phyloP scores from a whole-genome alignment of 202 grass and related monocot genomes.

The Sporobolus alterniflorus region DNA sequence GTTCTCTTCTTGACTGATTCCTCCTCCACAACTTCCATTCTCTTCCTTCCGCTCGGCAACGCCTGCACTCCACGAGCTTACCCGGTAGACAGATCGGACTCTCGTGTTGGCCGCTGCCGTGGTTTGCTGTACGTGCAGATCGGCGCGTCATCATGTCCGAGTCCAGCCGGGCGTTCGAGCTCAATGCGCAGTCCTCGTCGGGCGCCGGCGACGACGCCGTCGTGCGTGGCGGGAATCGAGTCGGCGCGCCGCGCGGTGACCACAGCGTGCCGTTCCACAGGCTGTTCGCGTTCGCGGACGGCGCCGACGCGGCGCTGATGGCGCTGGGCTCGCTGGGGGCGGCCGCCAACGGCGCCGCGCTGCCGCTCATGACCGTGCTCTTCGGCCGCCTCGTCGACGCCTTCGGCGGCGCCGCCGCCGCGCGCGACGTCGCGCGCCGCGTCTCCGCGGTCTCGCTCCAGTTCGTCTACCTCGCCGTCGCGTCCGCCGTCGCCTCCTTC shows the following conservation, averaged over 20 bases:
- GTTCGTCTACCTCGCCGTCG: slow-evolving; percentile 71
- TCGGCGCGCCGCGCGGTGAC: not conserved
- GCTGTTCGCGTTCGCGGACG: slow-evolving; percentile 87
- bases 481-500: slow-evolving; percentile 58
- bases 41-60: not conserved
- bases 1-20: not conserved
- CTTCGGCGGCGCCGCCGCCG: slow-evolving; percentile 68
- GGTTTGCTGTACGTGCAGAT: no score
- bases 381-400: slow-evolving; percentile 78
- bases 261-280: slow-evolving; percentile 73
- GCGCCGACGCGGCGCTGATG: slow-evolving; percentile 69
- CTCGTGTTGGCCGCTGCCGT: no score
- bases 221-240: not conserved
- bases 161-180: slow-evolving; percentile 44
- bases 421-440: slow-evolving; percentile 49
- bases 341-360: slow-evolving; percentile 75
- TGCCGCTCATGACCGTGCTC: slow-evolving; percentile 93
- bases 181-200: slow-evolving; percentile 34
- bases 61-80: not conserved
- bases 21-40: not conserved
- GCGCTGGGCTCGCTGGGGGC: slow-evolving; percentile 65
- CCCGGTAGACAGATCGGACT: not conserved
- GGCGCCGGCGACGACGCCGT: not conserved
- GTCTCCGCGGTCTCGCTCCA: slow-evolving; percentile 64
- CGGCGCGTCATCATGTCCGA: slow-evolving; percentile 44